Percentiles rank a stretch among this genome's conserved stretches.
Conservation (phyloP, 140 eudicot genomes). For the Bidens hawaiensis region DNA sequence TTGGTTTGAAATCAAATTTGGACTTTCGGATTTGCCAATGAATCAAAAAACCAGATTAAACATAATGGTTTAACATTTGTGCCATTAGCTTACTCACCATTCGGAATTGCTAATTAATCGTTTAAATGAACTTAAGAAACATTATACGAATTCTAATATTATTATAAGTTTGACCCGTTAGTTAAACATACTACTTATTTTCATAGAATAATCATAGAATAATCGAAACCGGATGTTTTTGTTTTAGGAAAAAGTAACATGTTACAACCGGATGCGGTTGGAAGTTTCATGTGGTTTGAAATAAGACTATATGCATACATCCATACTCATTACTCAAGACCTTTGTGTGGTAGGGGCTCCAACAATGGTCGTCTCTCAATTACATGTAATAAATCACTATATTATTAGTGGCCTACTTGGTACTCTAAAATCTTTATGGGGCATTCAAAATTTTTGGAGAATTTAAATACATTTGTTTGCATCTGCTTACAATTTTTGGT, state of each 20-base stretch:
- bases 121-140: too few relatives aligned
- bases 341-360: slow-evolving; percentile 31
- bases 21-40: too few relatives aligned
- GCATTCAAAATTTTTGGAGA: slow-evolving; percentile 20
- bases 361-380: neutral
- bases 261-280: slow-evolving; percentile 11
- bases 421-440: slow-evolving; percentile 27
- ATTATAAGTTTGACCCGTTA: too few relatives aligned
- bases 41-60: too few relatives aligned
- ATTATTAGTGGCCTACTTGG: slow-evolving; percentile 20
- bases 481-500: neutral
- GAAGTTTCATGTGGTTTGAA: slow-evolving; percentile 11
- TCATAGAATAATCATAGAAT: too few relatives aligned
- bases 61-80: too few relatives aligned
- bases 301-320: neutral
- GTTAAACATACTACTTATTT: neutral
- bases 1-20: too few relatives aligned
- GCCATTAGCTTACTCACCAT: too few relatives aligned
- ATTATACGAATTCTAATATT: too few relatives aligned
- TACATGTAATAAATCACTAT: slow-evolving; percentile 5
- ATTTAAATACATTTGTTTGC: slow-evolving; percentile 15
- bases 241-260: neutral
- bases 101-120: too few relatives aligned
- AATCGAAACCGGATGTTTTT: too few relatives aligned
- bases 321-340: neutral